A percentile compares a stretch with the other conserved stretches of the same genome.
Evolutionary conservation across 805 yeast species (phyloP).

Genomic region (Candida awuae): DNA sequence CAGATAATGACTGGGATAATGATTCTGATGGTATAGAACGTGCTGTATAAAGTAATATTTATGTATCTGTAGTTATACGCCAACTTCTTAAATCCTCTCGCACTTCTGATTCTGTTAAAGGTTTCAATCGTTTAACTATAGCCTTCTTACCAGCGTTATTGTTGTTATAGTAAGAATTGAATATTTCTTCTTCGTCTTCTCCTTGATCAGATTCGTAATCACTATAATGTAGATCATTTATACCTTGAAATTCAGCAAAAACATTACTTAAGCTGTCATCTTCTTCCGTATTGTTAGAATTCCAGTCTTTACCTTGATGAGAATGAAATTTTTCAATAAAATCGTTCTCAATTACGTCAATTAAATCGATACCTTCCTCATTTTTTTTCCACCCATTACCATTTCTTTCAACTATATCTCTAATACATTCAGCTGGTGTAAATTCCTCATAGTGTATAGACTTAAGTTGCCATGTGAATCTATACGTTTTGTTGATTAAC

Average conservation of each 20-base stretch:
- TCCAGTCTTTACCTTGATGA: neutral
- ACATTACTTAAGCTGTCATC: slow-evolving; percentile 2
- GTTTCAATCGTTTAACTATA: slow-evolving; percentile 13
- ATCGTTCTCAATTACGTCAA: slow-evolving; percentile 30
- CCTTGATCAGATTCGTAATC: slow-evolving; percentile 1
- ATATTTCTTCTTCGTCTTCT: neutral
- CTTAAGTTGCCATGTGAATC: slow-evolving; percentile 27
- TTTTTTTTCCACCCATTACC: slow-evolving; percentile 60
- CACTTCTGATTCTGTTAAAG: slow-evolving; percentile 25
- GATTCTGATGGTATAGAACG: slow-evolving; percentile 25
- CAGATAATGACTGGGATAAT: slow-evolving; percentile 24
- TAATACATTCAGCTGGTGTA: slow-evolving; percentile 63
- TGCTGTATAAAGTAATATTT: slow-evolving; percentile 9
- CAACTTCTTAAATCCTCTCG: slow-evolving; percentile 36
- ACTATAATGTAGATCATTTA: neutral
- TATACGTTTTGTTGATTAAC: slow-evolving; percentile 24
- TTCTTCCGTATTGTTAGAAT: neutral
- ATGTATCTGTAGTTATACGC: slow-evolving; percentile 19
- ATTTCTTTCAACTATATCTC: slow-evolving; percentile 59
- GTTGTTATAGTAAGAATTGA: slow-evolving; percentile 4
- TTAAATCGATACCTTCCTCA: slow-evolving; percentile 35
- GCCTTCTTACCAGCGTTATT: slow-evolving; percentile 3
- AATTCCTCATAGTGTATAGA: slow-evolving; percentile 32
- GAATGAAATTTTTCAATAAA: slow-evolving; percentile 8
- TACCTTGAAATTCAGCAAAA: slow-evolving; percentile 8